Base-by-base conservation (phyloP, 2,329 filamentous ascomycete genomes). In the Cryphonectria japonica region DNA sequence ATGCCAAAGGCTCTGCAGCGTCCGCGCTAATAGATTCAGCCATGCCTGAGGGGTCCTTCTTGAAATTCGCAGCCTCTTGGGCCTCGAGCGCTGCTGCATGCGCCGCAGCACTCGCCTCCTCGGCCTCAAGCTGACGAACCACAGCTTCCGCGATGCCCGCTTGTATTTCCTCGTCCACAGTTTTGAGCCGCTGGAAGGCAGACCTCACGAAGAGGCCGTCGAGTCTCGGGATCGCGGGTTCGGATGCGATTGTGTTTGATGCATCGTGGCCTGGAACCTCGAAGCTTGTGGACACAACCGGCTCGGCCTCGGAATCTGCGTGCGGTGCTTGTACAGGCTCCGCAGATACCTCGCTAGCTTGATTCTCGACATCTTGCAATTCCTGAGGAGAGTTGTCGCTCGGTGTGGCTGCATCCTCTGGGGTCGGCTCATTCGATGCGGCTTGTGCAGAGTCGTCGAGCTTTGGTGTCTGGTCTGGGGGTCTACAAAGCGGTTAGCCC, bases 91-190 rank as follows among this genome's bases (percentile, higher is more conserved):
- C 37, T 11, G 11, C 13, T 16, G 50, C 62, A 39, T 32, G 19
- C n/a, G 57, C 66, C 3, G 16, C 57, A 13, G 66, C 64, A 22
- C 37, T 39, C 16, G 50, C 66, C 54, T 71, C 71, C 9, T 65
- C 62, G 34, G 57, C 71, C 59, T 71, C 69, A 16, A 73, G 70
- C 41, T 71, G 71, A 9, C 66, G 69, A 16, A 57, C 60, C 37
- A 78, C 72, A 7, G 77, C 74, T 14, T 69, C 73, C 9, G 77
- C 68, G 67, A 77, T 74, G 9, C 76, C 76, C 26, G 57, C 66
- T 69, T 78, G 76, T 65, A 76, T 76, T 73, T 73, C 71, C 60
- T 67, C 71, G 22, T 70, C 67, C 26, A 59, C 63, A 11, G 50
- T 39, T 52, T 61, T 69, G 66, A 73, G 63, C 32, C 62, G 67